Conservation (phyloP, 768 basidiomycete genomes). For the Russula sp. region DNA sequence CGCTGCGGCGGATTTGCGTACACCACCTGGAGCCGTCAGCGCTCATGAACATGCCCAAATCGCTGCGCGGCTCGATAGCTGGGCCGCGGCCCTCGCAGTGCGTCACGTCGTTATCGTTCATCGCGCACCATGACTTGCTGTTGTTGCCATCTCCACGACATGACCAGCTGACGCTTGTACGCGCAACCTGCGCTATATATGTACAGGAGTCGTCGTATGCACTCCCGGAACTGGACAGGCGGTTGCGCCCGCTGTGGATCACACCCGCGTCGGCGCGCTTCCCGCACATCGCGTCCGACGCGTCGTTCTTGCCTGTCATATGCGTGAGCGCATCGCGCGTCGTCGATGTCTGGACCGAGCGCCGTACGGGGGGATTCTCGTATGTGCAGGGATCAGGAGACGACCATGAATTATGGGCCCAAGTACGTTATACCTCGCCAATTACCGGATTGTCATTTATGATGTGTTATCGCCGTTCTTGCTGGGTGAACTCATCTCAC, state of each 20-base stretch:
- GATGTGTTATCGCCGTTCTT: not conserved
- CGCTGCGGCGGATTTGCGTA: slow-evolving; percentile 46
- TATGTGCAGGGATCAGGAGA: slow-evolving; percentile 95
- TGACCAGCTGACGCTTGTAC: too few species aligned
- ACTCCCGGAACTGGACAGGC: slow-evolving; percentile 50
- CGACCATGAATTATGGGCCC: slow-evolving; percentile 87
- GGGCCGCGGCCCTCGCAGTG: slow-evolving; percentile 63
- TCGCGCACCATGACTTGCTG: not conserved
- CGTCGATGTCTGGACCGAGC: slow-evolving; percentile 50
- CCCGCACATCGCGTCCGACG: slow-evolving; percentile 32
- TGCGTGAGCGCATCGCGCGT: slow-evolving; percentile 83
- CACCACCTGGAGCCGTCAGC: slow-evolving; percentile 61
- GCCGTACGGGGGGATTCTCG: slow-evolving; percentile 60
- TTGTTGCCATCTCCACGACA: too few species aligned
- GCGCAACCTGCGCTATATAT: too few species aligned
- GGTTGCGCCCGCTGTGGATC: slow-evolving; percentile 84
- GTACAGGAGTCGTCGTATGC: slow-evolving; percentile 62
- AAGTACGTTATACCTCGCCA: slow-evolving; percentile 37
- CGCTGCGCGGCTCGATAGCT: slow-evolving; percentile 49
- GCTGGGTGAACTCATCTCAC: not conserved
- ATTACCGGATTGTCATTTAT: not conserved
- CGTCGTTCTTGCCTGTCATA: slow-evolving; percentile 59
- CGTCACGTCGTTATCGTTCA: slow-evolving; percentile 20
- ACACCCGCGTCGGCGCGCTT: slow-evolving; percentile 59
- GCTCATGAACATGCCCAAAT: slow-evolving; percentile 79